Base-by-base conservation (phyloP, 306 rosid species). In the Prosopis cineraria region DNA sequence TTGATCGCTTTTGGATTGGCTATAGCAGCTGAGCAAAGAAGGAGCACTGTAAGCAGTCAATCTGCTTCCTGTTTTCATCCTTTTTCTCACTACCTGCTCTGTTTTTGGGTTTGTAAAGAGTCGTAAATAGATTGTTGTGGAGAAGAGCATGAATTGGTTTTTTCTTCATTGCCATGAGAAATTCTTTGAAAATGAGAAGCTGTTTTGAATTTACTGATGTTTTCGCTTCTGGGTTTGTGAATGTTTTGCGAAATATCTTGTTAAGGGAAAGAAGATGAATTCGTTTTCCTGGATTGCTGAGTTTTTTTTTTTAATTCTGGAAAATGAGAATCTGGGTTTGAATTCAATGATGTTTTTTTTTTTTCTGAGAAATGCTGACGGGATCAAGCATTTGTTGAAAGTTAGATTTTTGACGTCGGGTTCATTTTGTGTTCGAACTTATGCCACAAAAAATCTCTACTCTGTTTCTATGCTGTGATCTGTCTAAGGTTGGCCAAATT, bases 1-100 rank as follows among this genome's bases (percentile, higher is more conserved):
- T 67, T 67, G 1, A 67, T 67, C 4, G 72, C 72, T 39, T 67
- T 67, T 67, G 72, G n/a, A 12, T 67, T 67, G 72, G 72, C 72
- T 67, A 12, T 67, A 0, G 72, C 72, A 20, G 72, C 72, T 11
- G 72, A 67, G 17, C 72, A 67, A 27, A 39, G 72, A 39, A 67
- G 72, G 27, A 67, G 72, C 72, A 67, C 72, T 7, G 72, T 67
- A 1, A 67, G 50, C 40, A 22, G 39, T 20, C 33, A 11, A 17
- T 63, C 13, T 63, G 2, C 25, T 8, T 33, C 24, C 43, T 31
- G 6, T 63, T 63, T 31, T 33, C 33, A 7, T 27, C 7, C 22
- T 63, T 62, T 62, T 58, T 22, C 48, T 66, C 31, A 20, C 31
- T 20, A 20, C n/a, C n/a, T 66, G 10, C 10, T 66, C 19, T 66